Conservation (phyloP, 2,329 filamentous ascomycete species). For the Clarireedia sp. region DNA sequence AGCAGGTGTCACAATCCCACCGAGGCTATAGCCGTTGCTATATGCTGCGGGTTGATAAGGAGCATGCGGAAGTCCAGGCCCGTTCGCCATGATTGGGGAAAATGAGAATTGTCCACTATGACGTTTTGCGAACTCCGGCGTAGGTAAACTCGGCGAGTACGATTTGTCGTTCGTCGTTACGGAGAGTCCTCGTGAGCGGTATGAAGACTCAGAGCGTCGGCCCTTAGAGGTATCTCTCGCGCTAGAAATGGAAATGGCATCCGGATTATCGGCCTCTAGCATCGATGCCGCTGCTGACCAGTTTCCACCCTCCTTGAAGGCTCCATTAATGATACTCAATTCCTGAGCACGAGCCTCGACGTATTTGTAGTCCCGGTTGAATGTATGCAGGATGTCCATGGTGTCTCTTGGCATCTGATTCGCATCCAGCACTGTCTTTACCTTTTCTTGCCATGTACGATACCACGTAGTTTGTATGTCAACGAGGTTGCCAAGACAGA, state of each 20-base stretch:
- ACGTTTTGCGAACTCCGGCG: conserved; percentile 57
- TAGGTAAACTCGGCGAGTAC: conserved; percentile 55
- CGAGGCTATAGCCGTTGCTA: conserved; percentile 41
- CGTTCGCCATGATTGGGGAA: conserved; percentile 41
- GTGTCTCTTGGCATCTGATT: conserved; percentile 56
- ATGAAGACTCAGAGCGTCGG: conserved; percentile 27
- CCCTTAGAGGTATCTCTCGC: not conserved
- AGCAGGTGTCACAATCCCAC: conserved; percentile 49
- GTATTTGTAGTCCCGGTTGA: conserved; percentile 70
- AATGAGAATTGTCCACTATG: conserved; percentile 59
- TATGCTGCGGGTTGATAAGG: conserved; percentile 46
- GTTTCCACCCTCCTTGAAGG: conserved; percentile 30
- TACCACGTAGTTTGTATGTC: conserved; percentile 81
- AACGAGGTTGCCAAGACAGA: conserved; percentile 75
- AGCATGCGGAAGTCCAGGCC: conserved; percentile 45
- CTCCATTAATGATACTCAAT: conserved; percentile 73
- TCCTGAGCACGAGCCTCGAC: conserved; percentile 64
- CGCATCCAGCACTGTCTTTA: conserved; percentile 65
- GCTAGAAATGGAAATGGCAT: conserved; percentile 21
- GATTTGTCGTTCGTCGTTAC: conserved; percentile 41
- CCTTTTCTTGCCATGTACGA: conserved; percentile 73
- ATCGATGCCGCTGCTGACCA: conserved; percentile 32
- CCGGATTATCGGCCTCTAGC: conserved; percentile 27
- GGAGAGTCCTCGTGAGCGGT: conserved; percentile 50
- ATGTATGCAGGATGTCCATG: conserved; percentile 66